Evolutionary conservation across 2,329 filamentous ascomycete species (phyloP), one percentile per base, ranked within the genome.

Genomic region (Phialemonium atrogriseum): DNA sequence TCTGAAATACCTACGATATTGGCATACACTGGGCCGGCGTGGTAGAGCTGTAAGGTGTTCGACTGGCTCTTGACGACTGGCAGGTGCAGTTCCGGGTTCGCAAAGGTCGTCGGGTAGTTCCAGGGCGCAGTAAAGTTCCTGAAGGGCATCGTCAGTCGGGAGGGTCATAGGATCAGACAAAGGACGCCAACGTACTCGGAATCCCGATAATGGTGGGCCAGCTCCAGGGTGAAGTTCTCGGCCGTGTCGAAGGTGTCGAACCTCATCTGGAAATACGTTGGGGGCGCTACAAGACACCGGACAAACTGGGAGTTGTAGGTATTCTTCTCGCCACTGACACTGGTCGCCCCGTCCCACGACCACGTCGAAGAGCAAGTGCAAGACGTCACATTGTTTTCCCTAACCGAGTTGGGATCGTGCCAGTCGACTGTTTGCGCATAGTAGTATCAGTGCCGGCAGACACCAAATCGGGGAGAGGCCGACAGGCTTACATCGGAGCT

Each of bases 381-480:
- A 2, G 40, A 40, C 1, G 43, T 40, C 14, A 48, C 36, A 11
- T 42, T 40, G 42, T 52, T 52, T 26, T 50, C 36, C 15, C 25
- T 29, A 24, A 47, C 47, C 3, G 49, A 49, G 39, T 52, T 52
- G 21, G 48, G 49, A 35, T 52, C 49, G 26, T 41, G 42, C 48
- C 46, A 50, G 26, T 43, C 26, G 35, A 50, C 48, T 51, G 16
- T n/a, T 23, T 23, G 21, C n/a, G 8, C n/a, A 23, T 23, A n/a
- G 5, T 16, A 9, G 1, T 16, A 26, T 39, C 16, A 31, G 25
- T 25, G 7, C 19, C 10, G 10, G 7, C 10, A 19, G 7, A 14
- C 7, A 11, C 9, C 19, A 10, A 27, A 24, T 13, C 10, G 12
- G 2, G 22, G 8, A n/a, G 7, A 10, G 23, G 11, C 5, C 10